A percentile compares a stretch with the other conserved stretches of the same genome.
These are phyloP conservation scores for Phytopythium aichiense DNA, from an alignment of 352 stramenopile species.

Conservation along the genomic window DNA sequence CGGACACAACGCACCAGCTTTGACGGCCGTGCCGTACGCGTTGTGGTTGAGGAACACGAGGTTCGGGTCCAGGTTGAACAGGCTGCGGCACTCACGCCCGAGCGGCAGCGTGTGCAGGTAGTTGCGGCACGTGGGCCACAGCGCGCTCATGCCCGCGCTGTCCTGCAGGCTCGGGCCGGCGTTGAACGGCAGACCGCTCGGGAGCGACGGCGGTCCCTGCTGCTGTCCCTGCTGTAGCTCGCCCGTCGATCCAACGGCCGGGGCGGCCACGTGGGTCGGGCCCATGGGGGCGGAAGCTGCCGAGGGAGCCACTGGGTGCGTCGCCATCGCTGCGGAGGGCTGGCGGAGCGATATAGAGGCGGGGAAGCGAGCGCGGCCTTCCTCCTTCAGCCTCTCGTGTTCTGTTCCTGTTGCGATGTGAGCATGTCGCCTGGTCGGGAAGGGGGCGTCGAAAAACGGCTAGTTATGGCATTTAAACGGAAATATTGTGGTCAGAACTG, in stretches of 20 bases:
- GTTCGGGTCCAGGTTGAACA: constrained; percentile 81
- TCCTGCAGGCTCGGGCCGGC: constrained; percentile 4
- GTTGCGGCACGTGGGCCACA: constrained; percentile 58
- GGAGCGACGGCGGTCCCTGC: neutral
- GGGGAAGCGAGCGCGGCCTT: neutral
- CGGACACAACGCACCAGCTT: constrained; percentile 26
- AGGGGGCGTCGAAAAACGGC: neutral
- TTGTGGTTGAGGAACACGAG: constrained; percentile 83
- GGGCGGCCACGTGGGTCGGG: neutral
- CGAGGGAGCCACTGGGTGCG: neutral
- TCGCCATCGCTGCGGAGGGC: neutral
- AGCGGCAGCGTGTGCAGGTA: constrained; percentile 60
- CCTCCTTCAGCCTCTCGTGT: neutral
- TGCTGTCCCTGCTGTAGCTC: neutral
- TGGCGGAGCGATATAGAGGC: neutral
- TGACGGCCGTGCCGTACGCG: constrained; percentile 68
- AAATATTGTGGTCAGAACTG: neutral
- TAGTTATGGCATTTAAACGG: neutral
- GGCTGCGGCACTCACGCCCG: constrained; percentile 58
- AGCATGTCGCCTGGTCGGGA: neutral
- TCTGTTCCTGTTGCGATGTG: neutral
- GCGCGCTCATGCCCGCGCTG: constrained; percentile 53
- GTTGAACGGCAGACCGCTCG: constrained; percentile 1
- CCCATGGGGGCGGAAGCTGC: neutral
- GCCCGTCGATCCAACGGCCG: neutral